Conservation (phyloP, 164 flowering plant genomes). For the Stephania cephalantha region DNA sequence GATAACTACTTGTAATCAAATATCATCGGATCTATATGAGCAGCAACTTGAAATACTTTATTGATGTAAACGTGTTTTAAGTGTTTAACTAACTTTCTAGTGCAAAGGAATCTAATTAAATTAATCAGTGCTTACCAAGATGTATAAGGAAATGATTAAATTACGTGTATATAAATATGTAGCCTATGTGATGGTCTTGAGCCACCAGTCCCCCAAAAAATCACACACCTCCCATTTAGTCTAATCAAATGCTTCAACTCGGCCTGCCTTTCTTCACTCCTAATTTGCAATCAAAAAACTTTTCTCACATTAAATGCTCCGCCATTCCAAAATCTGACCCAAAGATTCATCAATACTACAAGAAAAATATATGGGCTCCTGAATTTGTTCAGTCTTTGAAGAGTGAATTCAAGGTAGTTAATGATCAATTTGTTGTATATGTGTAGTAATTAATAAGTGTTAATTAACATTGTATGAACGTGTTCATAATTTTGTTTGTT, state of each 20-base stretch:
- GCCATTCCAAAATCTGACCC: background rate
- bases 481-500: background rate
- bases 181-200: too few species aligned
- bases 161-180: too few species aligned
- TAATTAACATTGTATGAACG: background rate
- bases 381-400: constrained; percentile 10
- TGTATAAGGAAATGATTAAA: too few species aligned
- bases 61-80: too few species aligned
- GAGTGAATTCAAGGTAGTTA: constrained; percentile 4
- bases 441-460: background rate
- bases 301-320: background rate
- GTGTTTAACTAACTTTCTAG: too few species aligned
- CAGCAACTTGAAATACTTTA: too few species aligned
- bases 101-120: too few species aligned
- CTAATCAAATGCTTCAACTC: background rate
- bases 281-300: background rate
- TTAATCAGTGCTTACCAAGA: too few species aligned
- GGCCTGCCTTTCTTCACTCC: background rate
- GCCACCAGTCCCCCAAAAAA: too few species aligned
- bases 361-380: constrained; percentile 12
- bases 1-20: too few species aligned
- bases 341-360: constrained; percentile 1
- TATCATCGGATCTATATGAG: too few species aligned
- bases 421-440: background rate
- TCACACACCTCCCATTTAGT: too few species aligned